Evolutionary conservation across 176 grass and related monocot genomes (phyloP).

Genomic region (Elymus sibiricus): DNA sequence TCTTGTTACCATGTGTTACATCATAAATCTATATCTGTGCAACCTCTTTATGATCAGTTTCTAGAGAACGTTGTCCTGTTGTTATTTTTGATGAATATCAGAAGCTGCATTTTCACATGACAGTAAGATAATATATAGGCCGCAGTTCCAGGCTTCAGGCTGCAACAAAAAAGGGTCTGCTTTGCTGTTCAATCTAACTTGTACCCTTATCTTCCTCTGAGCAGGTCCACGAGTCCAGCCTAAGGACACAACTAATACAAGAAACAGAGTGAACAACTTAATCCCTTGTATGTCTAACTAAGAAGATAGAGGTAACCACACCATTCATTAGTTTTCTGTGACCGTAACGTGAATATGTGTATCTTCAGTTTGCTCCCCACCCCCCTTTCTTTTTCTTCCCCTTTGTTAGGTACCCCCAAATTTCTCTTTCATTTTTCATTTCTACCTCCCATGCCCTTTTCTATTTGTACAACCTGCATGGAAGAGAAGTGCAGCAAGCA

Average conservation of each 20-base stretch:
- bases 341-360: slow-evolving; percentile 51
- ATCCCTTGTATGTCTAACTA: slow-evolving; percentile 45
- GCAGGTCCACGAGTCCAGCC: slow-evolving; percentile 83
- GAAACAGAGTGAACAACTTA: slow-evolving; percentile 48
- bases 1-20: not conserved
- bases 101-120: not conserved
- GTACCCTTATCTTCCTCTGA: slow-evolving; percentile 12
- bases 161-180: not conserved
- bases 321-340: slow-evolving; percentile 46
- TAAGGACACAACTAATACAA: slow-evolving; percentile 86
- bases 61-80: not conserved
- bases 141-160: not conserved
- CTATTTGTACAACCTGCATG: slow-evolving; percentile 40
- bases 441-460: slow-evolving; percentile 27
- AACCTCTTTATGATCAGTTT: not conserved
- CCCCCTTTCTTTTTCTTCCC: not conserved
- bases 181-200: slow-evolving; percentile 21
- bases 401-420: slow-evolving; percentile 22
- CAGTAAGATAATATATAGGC: not conserved
- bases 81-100: not conserved
- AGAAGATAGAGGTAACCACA: slow-evolving; percentile 52
- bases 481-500: slow-evolving; percentile 59
- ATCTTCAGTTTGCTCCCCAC: slow-evolving; percentile 5
- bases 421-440: not conserved
- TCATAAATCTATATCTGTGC: not conserved